A percentile compares a stretch with the other conserved stretches of the same genome.
Conservation (phyloP, 2,329 filamentous ascomycete species). For the Aspergillus ruber region DNA sequence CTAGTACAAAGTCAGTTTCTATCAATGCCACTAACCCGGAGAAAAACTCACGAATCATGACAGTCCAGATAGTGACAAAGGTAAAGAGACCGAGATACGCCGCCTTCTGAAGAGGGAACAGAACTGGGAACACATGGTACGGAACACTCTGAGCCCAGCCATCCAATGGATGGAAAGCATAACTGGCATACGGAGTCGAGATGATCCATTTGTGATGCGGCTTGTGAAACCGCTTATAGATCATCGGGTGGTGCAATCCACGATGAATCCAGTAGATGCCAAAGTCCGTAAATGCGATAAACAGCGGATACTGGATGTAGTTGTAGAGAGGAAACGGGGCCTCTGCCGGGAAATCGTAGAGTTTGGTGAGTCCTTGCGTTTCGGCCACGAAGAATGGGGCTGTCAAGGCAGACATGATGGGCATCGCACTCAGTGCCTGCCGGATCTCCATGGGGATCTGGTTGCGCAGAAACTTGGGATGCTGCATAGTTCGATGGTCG, state of each 20-base stretch:
- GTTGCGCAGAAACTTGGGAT: conserved; percentile 90
- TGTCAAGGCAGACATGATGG: conserved; percentile 73
- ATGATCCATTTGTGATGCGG: conserved; percentile 99
- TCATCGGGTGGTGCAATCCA: conserved; percentile 65
- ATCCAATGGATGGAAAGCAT: conserved; percentile 91
- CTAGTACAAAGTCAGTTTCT: conserved; percentile 9
- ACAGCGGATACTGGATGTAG: conserved; percentile 74
- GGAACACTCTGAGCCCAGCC: conserved; percentile 81
- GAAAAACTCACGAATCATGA: conserved; percentile 59
- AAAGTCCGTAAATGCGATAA: conserved; percentile 80
- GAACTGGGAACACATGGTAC: conserved; percentile 85
- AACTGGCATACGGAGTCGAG: conserved; percentile 84
- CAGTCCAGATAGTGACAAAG: conserved; percentile 94
- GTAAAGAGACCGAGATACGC: conserved; percentile 78
- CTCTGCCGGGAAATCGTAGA: conserved; percentile 70
- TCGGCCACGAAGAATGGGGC: conserved; percentile 75
- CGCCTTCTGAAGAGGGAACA: conserved; percentile 87
- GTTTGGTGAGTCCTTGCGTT: conserved; percentile 73
- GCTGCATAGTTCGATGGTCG: conserved; percentile 77
- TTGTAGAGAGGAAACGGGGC: conserved; percentile 73
- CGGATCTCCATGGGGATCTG: conserved; percentile 79
- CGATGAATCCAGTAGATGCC: conserved; percentile 89
- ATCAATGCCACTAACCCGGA: neutral
- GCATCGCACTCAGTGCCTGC: conserved; percentile 68
- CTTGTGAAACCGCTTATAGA: conserved; percentile 91